phyloP scores from a whole-genome alignment of 75 land plant species.

The Gnetum montanum region DNA sequence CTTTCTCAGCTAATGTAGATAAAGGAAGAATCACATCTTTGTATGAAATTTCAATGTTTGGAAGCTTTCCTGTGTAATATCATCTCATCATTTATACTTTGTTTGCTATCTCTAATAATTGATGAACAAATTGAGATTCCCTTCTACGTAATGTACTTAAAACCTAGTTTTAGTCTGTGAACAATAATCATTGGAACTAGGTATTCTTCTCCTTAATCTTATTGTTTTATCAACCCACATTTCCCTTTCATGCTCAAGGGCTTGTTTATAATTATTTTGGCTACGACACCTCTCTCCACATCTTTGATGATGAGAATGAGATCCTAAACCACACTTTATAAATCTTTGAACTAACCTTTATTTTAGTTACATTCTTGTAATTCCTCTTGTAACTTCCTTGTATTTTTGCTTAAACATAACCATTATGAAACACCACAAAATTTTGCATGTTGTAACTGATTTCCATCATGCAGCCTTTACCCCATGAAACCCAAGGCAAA shows the following conservation, averaged over 20 bases:
- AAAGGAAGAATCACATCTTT: slow-evolving; percentile 33
- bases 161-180: slow-evolving; percentile 21
- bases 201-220: slow-evolving; percentile 16
- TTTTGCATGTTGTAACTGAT: too few species aligned
- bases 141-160: slow-evolving; percentile 26
- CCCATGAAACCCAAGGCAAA: too few species aligned
- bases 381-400: too few species aligned
- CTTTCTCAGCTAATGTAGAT: slow-evolving; percentile 31
- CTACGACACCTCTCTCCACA: too few species aligned
- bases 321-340: too few species aligned
- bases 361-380: too few species aligned
- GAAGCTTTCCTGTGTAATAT: slow-evolving; percentile 44
- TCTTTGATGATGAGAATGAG: too few species aligned
- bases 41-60: slow-evolving; percentile 42
- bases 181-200: slow-evolving; percentile 13
- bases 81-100: slow-evolving; percentile 35
- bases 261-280: too few species aligned
- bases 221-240: slow-evolving; percentile 10
- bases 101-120: slow-evolving; percentile 37
- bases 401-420: too few species aligned
- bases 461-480: too few species aligned
- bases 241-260: not conserved
- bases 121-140: slow-evolving; percentile 22
- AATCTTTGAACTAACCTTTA: too few species aligned
- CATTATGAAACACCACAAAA: too few species aligned